Conservation (phyloP, 257 asterid species). For the Jaltomata sinuosa region DNA sequence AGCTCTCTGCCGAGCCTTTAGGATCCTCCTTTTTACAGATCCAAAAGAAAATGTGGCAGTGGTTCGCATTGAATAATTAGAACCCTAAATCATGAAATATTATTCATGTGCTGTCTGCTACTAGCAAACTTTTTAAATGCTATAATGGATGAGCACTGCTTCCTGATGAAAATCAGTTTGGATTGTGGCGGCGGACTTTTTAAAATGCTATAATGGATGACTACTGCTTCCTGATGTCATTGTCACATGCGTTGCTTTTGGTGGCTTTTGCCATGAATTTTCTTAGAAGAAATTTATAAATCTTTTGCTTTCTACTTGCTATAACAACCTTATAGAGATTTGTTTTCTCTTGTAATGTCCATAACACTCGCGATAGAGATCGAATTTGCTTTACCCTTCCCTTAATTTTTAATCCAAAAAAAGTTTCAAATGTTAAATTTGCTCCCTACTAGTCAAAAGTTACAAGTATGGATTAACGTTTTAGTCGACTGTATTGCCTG, state of each 20-base stretch:
- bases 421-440: not conserved
- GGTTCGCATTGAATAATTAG: not conserved
- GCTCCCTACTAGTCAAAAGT: not conserved
- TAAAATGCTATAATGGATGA: not conserved
- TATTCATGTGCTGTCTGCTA: not conserved
- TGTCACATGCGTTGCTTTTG: not conserved
- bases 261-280: not conserved
- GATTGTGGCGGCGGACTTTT: not conserved
- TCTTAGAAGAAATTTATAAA: not conserved
- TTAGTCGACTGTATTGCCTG: not conserved
- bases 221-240: not conserved
- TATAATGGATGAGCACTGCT: not conserved
- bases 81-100: not conserved
- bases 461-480: not conserved
- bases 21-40: not conserved
- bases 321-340: not conserved
- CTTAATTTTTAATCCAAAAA: no score
- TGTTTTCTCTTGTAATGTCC: not conserved
- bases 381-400: not conserved
- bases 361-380: not conserved
- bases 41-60: not conserved
- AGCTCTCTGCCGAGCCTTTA: not conserved
- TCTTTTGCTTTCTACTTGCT: not conserved
- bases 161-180: not conserved
- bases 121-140: not conserved